Base-by-base conservation (phyloP, 257 asterid genomes). In the Agastache rugosa region DNA sequence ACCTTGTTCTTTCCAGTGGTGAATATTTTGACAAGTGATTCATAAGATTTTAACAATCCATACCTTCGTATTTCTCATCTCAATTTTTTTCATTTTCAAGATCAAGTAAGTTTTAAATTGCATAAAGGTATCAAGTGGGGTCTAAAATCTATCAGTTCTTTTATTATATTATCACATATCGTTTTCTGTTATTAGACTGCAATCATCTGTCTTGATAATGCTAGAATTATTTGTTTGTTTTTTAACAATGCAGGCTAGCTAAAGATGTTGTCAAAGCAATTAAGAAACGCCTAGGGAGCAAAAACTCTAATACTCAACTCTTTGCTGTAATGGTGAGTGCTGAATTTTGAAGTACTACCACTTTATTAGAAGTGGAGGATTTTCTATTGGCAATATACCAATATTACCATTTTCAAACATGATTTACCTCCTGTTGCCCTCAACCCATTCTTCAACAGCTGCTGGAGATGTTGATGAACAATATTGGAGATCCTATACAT, bases 391-490 rank as follows among this genome's bases (percentile, higher is more conserved):
- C 35, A 42, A 62, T 39, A 9, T 39, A 8, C 44, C 11, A 39
- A 39, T 55, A 47, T 74, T 41, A 53, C 73, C 56, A 19, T 64
- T 34, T 16, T 19, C 50, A 25, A n/a, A 67, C 77, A 45, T 29
- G 50, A 51, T 71, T 78, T 12, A 53, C 29, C 71, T 77, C 42
- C 31, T 81, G 41, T 79, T 63, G 69, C 69, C 60, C 51, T 34
- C 53, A 61, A 77, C 72, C 41, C 44, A 75, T 74, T 77, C 59
- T 72, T 66, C 60, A 44, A 69, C 90, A 94, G 99, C 87, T 95
- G 85, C 85, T 95, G 89, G 99, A 95, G 89, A 90, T 90, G 98
- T 73, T 95, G 85, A 92, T 95, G 78, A 90, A 90, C 83, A 95
- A 95, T 78, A 87, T 95, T 23, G 98, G 98, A 58, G 98, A 90